Evolutionary conservation across 2,329 filamentous ascomycete genomes (phyloP), one percentile per base, ranked within the genome.

Genomic region (Alternaria dauci): DNA sequence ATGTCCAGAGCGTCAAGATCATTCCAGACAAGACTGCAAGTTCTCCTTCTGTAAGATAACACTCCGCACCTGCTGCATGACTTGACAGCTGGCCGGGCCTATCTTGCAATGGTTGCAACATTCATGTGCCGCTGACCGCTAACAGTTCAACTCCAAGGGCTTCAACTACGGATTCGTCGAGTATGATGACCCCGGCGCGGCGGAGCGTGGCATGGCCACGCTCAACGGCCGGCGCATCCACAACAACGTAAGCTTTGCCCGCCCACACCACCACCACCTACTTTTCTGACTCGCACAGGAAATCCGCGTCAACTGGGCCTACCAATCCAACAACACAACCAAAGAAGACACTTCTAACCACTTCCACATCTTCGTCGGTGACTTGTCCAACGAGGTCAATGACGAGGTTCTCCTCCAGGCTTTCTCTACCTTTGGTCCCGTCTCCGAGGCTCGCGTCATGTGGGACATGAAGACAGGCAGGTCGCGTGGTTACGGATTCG

Each of bases 391-490:
- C 76, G 95, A 99, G 80, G 95, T 99, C 79, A 99, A 99, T 73
- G 95, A 99, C 72, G 95, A 99, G 76, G 88, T 97, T 53, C 86
- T 99, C 23, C 85, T 91, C 16, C 94, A 97, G 80, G 95, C 95
- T 12, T 99, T 99, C 81, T 96, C 93, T 48, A 93, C 93, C 44
- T 99, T 98, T 79, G 95, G 95, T 41, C 92, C 89, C 12, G 94
- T 99, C 50, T 99, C 95, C 3, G 95, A 99, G 81, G 95, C 95
- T 61, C 93, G 95, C 73, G 95, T 99, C 67, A 99, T 99, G 95
- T 99, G 95, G 95, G 95, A 99, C 80, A 99, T 99, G 95, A 99
- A 99, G 87, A 99, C 95, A 36, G 95, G 95, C 69, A 90, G 95
- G 66, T 98, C 95, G 69, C 92, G 95, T 77, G 95, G 95, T 62